Conservation (phyloP, 129 eudicot species). For the Ambrosia trifida region DNA sequence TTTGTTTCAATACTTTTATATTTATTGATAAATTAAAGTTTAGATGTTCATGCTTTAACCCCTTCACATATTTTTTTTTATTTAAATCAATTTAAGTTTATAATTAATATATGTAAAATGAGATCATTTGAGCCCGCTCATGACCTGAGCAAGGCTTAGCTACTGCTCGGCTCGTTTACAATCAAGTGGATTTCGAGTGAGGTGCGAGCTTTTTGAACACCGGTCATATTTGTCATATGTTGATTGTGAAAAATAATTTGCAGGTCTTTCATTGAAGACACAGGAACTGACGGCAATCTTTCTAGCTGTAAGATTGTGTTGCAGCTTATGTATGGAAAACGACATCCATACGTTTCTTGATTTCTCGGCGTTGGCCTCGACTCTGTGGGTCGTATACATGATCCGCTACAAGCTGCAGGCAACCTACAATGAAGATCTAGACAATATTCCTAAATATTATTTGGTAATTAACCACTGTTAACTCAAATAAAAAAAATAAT, state of each 20-base stretch:
- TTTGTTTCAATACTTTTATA: too few relatives aligned
- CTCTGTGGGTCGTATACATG: conserved; percentile 91
- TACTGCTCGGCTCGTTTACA: too few relatives aligned
- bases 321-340: conserved; percentile 64
- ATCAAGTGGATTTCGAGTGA: too few relatives aligned
- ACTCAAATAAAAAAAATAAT: too few relatives aligned
- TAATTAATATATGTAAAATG: too few relatives aligned
- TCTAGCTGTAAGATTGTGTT: conserved; percentile 64
- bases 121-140: too few relatives aligned
- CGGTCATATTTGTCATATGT: neutral
- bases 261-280: conserved; percentile 85
- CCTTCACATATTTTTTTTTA: too few relatives aligned
- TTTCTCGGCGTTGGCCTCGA: conserved; percentile 61
- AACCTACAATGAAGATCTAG: conserved; percentile 62
- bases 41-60: too few relatives aligned
- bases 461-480: conserved; percentile 47
- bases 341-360: conserved; percentile 92
- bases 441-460: conserved; percentile 67
- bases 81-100: too few relatives aligned
- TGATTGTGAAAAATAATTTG: neutral
- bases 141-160: too few relatives aligned
- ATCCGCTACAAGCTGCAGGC: conserved; percentile 66
- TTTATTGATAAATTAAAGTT: too few relatives aligned
- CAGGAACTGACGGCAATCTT: conserved; percentile 91
- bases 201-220: too few relatives aligned